These are phyloP conservation scores for Fusarium tupiense DNA, from an alignment of 2,329 filamentous ascomycete species.

Conservation along the genomic window DNA sequence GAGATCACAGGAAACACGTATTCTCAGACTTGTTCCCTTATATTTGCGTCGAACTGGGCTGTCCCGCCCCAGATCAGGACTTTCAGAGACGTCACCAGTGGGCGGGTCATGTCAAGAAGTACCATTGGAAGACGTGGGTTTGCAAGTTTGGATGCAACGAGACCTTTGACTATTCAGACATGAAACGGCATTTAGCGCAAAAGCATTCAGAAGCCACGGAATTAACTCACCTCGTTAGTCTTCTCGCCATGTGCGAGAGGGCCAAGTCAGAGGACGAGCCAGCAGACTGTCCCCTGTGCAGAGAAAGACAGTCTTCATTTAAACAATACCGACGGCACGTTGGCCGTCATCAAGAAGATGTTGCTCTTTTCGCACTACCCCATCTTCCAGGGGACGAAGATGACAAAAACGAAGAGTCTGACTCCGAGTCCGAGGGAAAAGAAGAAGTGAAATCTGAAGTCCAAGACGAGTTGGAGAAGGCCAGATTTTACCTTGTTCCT, in stretches of 20 bases:
- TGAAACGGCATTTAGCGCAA: accelerated
- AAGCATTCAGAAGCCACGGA: background rate
- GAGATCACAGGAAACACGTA: background rate
- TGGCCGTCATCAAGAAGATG: background rate
- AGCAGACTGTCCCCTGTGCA: background rate
- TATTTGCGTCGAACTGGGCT: background rate
- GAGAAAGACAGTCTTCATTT: accelerated
- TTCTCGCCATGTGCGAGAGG: background rate
- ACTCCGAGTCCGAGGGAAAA: accelerated
- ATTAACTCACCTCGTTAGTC: accelerated
- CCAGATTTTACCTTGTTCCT: no score
- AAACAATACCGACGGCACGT: background rate
- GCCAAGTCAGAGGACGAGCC: accelerated
- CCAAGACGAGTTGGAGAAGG: background rate
- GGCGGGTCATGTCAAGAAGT: background rate
- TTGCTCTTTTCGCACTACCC: background rate
- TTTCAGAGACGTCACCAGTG: background rate
- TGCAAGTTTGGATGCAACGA: background rate
- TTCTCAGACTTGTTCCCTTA: background rate
- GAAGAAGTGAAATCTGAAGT: no score
- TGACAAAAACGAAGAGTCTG: accelerated
- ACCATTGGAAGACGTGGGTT: background rate
- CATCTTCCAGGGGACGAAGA: accelerated
- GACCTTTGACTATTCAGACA: accelerated
- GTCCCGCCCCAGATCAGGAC: background rate